Base-by-base conservation (phyloP, 306 rosid genomes). In the Vachellia pachyceras region DNA sequence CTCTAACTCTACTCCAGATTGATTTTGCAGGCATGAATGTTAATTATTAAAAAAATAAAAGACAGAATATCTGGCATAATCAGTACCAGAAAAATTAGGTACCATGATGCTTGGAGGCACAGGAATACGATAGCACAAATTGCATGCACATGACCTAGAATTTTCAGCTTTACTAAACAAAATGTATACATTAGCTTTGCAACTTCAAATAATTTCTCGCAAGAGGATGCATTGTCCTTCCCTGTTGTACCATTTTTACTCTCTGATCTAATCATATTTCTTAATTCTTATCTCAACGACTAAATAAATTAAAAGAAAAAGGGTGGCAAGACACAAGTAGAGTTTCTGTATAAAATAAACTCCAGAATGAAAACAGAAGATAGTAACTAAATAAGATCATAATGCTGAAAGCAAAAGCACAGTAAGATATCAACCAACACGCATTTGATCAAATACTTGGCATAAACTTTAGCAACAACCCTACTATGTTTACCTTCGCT, bases 401-500 rank as follows among this genome's bases (percentile, higher is more conserved):
- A n/a, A 46, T 2, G 17, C 41, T 37, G 25, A 46, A 15, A 47
- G 23, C 60, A 46, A 71, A 71, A 46, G 22, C 58, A 44, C 40
- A 29, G 7, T 3, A 39, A 47, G 15, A 13, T 72, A 47, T 72
- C 61, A 72, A 15, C 63, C 44, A 25, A 29, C 36, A 72, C 13
- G 18, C 61, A 46, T 5, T 13, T 29, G 4, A 47, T 47, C 23
- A 14, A 49, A 72, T 29, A 47, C 7, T 20, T 47, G 15, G 63
- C 76, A 74, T 65, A 74, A 54, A 39, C 20, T 55, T 11, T 25
- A 37, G 37, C 13, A 54, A 55, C 6, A 29, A 29, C 33, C 5
- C 20, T 3, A 11, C 40, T 44, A 49, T 4, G 20, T 65, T 50
- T 79, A 89, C 92, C 92, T 87, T 89, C 1, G 89, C 92, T 69